These are phyloP conservation scores for Xylaria sp. DNA, from an alignment of 2,329 filamentous ascomycete species.

Conservation along the genomic window DNA sequence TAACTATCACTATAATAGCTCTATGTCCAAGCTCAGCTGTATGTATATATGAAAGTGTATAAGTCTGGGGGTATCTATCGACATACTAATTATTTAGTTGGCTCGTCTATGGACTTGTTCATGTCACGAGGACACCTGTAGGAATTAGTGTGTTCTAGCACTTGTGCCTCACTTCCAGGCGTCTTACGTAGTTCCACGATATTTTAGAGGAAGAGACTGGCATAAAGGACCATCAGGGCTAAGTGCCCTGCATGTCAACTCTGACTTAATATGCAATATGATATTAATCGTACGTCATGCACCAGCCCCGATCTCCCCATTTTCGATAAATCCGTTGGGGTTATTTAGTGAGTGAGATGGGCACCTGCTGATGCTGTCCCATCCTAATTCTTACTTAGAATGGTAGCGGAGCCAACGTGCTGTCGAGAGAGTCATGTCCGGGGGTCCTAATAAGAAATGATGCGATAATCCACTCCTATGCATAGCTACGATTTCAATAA, in stretches of 20 bases:
- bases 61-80: not conserved
- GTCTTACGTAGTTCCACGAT: not conserved
- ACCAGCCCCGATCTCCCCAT: too few relatives aligned
- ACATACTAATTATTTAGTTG: not conserved
- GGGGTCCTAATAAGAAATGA: constrained; percentile 4
- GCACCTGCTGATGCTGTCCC: not conserved
- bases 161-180: not conserved
- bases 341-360: too few relatives aligned
- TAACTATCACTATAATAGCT: not conserved
- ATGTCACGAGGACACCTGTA: not conserved
- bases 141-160: not conserved
- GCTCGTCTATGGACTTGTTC: not conserved
- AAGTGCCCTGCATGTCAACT: too few relatives aligned
- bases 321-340: too few relatives aligned
- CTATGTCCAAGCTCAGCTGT: not conserved
- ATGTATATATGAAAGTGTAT: not conserved
- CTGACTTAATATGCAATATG: too few relatives aligned
- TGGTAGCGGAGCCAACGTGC: not conserved
- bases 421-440: not conserved
- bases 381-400: not conserved
- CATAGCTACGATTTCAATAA: not conserved
- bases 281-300: too few relatives aligned
- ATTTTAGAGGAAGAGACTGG: not conserved
- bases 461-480: not conserved
- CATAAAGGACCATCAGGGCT: too few relatives aligned